These are phyloP conservation scores for Fusarium sp. DNA, from an alignment of 2,329 filamentous ascomycete species.

Conservation along the genomic window DNA sequence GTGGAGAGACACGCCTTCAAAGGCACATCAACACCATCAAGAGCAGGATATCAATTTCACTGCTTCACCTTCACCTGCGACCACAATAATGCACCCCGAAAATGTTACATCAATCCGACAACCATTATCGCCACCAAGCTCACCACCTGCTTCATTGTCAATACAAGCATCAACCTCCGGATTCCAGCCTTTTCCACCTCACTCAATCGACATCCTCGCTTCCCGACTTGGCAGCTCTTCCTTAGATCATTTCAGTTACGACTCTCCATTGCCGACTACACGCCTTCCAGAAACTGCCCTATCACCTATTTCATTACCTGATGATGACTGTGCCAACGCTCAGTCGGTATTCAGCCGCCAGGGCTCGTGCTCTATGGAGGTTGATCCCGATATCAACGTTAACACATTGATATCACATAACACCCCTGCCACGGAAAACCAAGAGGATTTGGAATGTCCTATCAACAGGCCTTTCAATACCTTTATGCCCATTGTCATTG, in stretches of 20 bases:
- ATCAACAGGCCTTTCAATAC: not conserved
- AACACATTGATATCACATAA: conserved; percentile 1
- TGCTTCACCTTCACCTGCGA: not conserved
- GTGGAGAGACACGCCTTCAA: conserved; percentile 35
- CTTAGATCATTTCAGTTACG: conserved; percentile 25
- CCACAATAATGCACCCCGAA: conserved; percentile 16
- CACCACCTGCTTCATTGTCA: conserved; percentile 27
- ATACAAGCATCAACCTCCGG: conserved; percentile 7
- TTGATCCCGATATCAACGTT: conserved; percentile 19
- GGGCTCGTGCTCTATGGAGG: conserved; percentile 30
- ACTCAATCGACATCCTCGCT: conserved; percentile 42
- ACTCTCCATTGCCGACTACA: not conserved
- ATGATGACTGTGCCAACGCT: conserved; percentile 27
- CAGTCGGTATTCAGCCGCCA: conserved; percentile 11
- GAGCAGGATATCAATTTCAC: conserved; percentile 1
- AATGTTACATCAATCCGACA: conserved; percentile 6
- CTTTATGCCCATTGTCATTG: conserved; percentile 11
- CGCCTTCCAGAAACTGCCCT: conserved; percentile 15
- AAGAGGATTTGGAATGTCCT: not conserved
- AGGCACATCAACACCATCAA: conserved; percentile 16
- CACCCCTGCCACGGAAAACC: not conserved
- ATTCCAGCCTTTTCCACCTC: conserved; percentile 6
- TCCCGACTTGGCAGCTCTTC: conserved; percentile 43
- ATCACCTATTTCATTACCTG: conserved; percentile 37
- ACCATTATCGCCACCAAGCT: conserved; percentile 41